Percentiles rank a stretch among this genome's conserved stretches.
These are phyloP conservation scores for Xerocomellus amylosporus DNA, from an alignment of 768 basidiomycete species.

Conservation along the genomic window DNA sequence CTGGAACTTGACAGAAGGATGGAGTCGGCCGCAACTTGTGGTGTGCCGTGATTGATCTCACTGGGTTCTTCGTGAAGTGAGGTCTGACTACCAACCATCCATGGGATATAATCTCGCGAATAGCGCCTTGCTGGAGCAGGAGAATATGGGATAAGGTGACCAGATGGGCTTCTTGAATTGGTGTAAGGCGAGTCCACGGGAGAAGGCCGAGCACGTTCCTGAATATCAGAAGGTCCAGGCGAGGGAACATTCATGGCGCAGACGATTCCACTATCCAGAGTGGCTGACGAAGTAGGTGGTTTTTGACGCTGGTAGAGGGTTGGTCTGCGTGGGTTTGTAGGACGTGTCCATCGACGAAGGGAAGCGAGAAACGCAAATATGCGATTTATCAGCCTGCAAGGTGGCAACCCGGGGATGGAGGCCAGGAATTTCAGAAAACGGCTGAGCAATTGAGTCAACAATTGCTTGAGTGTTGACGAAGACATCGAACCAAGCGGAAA, in stretches of 20 bases:
- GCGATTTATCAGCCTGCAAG: background rate
- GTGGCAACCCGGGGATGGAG: background rate
- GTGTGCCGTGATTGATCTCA: background rate
- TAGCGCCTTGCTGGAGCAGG: constrained; percentile 11
- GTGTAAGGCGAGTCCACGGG: constrained; percentile 12
- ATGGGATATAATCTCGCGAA: constrained; percentile 6
- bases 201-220: constrained; percentile 7
- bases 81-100: constrained; percentile 8
- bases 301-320: background rate
- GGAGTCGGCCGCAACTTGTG: background rate
- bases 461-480: background rate
- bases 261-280: background rate
- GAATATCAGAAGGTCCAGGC: background rate
- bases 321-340: background rate
- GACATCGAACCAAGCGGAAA: background rate
- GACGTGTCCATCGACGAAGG: constrained; percentile 1
- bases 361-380: constrained; percentile 3
- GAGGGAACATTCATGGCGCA: constrained; percentile 19
- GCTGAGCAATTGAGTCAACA: background rate
- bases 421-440: constrained; percentile 3
- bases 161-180: constrained; percentile 15
- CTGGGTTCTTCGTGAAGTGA: constrained; percentile 19
- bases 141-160: constrained; percentile 18
- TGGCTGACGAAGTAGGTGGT: background rate
- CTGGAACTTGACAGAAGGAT: background rate